These are phyloP conservation scores for Cercospora sp. DNA, from an alignment of 2,329 filamentous ascomycete species.

Conservation along the genomic window DNA sequence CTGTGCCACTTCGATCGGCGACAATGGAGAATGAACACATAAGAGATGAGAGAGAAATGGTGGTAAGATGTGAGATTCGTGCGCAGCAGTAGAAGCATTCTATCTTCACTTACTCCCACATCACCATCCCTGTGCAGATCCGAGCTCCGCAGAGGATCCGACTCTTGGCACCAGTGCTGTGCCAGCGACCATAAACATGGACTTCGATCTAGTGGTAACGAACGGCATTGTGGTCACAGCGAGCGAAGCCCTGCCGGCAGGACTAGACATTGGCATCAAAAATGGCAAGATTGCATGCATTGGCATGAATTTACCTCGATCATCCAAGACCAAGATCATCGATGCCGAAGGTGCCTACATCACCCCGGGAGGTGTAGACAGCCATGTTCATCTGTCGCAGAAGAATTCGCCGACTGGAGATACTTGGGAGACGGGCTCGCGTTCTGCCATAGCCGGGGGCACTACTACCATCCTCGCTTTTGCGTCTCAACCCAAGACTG, in stretches of 20 bases:
- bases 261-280: conserved; percentile 51
- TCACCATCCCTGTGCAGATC: not conserved
- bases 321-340: conserved; percentile 41
- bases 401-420: conserved; percentile 48
- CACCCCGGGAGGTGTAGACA: conserved; percentile 52
- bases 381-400: conserved; percentile 53
- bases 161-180: conserved; percentile 9
- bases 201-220: conserved; percentile 45
- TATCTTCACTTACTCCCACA: not conserved
- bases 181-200: conserved; percentile 22
- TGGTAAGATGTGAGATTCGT: not conserved
- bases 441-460: conserved; percentile 59
- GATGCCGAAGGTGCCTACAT: conserved; percentile 50
- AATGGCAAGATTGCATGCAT: conserved; percentile 50
- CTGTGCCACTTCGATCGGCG: not conserved
- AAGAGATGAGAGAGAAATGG: not conserved
- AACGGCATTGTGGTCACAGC: conserved; percentile 52
- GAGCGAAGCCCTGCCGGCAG: conserved; percentile 46
- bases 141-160: not conserved
- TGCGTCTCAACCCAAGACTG: conserved; percentile 53
- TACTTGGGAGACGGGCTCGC: conserved; percentile 52
- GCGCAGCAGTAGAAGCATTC: not conserved
- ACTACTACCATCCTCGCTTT: conserved; percentile 61
- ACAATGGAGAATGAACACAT: not conserved
- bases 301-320: conserved; percentile 42